phyloP scores from a whole-genome alignment of 306 rosid genomes.

The Alnus glutinosa region DNA sequence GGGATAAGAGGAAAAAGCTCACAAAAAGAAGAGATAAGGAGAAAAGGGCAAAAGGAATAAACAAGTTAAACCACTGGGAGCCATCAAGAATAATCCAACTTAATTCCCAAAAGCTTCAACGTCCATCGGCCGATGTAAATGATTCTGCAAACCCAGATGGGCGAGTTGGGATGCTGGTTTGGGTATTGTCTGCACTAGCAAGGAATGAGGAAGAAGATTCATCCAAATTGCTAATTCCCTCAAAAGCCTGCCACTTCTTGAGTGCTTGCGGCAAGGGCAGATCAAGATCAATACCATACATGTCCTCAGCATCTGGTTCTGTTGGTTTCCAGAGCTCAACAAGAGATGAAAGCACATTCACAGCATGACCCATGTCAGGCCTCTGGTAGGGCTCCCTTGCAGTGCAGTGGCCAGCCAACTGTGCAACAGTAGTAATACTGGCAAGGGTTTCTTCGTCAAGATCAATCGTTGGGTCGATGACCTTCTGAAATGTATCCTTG shows the following conservation, averaged over 20 bases:
- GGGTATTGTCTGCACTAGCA: conserved; percentile 43
- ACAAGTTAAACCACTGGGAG: conserved; percentile 3
- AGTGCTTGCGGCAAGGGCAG: conserved; percentile 66
- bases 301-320: conserved; percentile 42
- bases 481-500: conserved; percentile 45
- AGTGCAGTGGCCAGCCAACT: conserved; percentile 79
- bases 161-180: conserved; percentile 55
- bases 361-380: conserved; percentile 83
- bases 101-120: conserved; percentile 35
- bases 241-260: conserved; percentile 64
- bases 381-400: conserved; percentile 80
- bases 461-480: conserved; percentile 58
- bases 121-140: conserved; percentile 48
- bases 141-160: conserved; percentile 58
- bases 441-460: conserved; percentile 52
- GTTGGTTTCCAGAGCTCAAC: conserved; percentile 79
- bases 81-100: conserved; percentile 3
- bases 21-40: not conserved
- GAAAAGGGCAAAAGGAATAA: not conserved
- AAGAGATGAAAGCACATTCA: conserved; percentile 75
- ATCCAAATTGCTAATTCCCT: conserved; percentile 38
- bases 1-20: conserved; percentile 12
- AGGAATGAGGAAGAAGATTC: conserved; percentile 34
- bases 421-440: conserved; percentile 56
- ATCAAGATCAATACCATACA: conserved; percentile 54